Conservation (phyloP, 257 asterid genomes). For the Sherardia arvensis region DNA sequence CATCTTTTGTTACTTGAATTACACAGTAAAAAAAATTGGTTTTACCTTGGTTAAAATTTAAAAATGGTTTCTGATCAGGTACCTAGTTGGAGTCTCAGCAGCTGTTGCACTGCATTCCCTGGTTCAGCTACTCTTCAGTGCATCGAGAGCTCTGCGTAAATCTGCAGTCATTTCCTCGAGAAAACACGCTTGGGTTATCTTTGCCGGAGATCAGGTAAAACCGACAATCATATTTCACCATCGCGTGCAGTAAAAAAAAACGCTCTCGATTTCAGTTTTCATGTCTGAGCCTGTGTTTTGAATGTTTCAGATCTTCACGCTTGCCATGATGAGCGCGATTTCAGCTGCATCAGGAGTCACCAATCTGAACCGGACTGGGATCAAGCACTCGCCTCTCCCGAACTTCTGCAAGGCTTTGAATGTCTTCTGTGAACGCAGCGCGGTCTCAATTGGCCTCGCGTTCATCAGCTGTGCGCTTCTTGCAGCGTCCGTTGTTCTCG, state of each 20-base stretch:
- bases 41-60: neutral
- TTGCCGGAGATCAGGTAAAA: slow-evolving; percentile 77
- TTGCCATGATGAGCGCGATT: slow-evolving; percentile 78
- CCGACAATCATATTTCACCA: neutral
- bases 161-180: slow-evolving; percentile 41
- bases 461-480: slow-evolving; percentile 58
- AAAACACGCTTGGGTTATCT: slow-evolving; percentile 67
- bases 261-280: neutral
- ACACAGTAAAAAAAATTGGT: neutral
- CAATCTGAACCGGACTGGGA: slow-evolving; percentile 71
- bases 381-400: slow-evolving; percentile 63
- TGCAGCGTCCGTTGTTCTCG: slow-evolving; percentile 53
- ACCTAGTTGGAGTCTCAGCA: slow-evolving; percentile 69
- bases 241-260: neutral
- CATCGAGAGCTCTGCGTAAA: slow-evolving; percentile 33
- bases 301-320: slow-evolving; percentile 47
- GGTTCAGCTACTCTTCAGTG: slow-evolving; percentile 52
- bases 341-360: slow-evolving; percentile 87
- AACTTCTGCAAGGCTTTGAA: slow-evolving; percentile 77
- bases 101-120: slow-evolving; percentile 62
- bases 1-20: neutral
- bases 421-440: slow-evolving; percentile 60
- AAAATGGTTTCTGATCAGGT: slow-evolving; percentile 43
- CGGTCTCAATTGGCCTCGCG: slow-evolving; percentile 61
- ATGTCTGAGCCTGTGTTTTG: neutral